Base-by-base conservation (phyloP, 805 yeast genomes). In the Candida stauntonica region DNA sequence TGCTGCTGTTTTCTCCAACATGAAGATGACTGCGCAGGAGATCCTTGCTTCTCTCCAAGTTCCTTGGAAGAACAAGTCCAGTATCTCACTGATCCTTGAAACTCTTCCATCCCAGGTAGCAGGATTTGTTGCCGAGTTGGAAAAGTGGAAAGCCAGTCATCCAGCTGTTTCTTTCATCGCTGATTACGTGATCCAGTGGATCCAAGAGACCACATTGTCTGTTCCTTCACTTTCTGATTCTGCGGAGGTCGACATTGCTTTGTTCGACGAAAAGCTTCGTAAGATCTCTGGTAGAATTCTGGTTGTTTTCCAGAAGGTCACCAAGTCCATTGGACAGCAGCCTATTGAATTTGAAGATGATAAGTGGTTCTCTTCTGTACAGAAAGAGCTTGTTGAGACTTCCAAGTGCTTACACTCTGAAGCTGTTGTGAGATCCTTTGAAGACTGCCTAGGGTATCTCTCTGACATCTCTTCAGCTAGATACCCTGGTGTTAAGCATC, bases 241-340 rank as follows among this genome's bases (percentile, higher is more conserved):
- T 5, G 31, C 28, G 6, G 14, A 31, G 17, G 33, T 38, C 12
- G 46, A 39, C 13, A 42, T 67, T 4, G 66, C 65, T 24, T 64
- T 55, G 5, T 44, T 76, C 31, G 87, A 83, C 46, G 33, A 39
- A 3, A 49, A 63, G 2, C 66, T 81, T 42, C 66, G 81, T 38
- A 64, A 70, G 16, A 51, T 84, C 3, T 67, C 79, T 4, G 74
- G 74, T 14, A 70, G 81, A 3, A 70, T 86, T 15, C 61, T 88
- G 38, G 66, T 89, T 21, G 71, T 81, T 1, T 72, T 84, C 48
- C 97, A 89, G 60, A 73, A 75, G 44, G 60, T 73, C 17, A 38
- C 51, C 15, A 38, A 47, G 36, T 8, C 32, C 13, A 26, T 41
- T 16, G 21, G 31, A 14, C 35, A 33, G 0, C 58, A 46, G 3